A percentile compares a stretch with the other conserved stretches of the same genome.
Evolutionary conservation across 345 rosid genomes (phyloP).

Genomic region (Odontarrhena argentea): DNA sequence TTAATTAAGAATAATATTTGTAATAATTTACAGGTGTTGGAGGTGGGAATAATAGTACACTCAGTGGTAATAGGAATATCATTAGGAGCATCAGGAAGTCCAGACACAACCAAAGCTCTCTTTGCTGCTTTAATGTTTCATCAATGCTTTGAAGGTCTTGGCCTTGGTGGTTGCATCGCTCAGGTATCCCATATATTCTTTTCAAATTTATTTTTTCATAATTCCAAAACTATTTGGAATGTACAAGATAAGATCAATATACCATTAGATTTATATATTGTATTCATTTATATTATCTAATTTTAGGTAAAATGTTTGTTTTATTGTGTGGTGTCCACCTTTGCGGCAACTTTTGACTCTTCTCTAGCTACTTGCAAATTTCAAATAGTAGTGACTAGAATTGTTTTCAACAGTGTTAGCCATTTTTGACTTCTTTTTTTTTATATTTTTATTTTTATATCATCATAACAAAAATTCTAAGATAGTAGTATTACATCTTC

Average conservation of each 20-base stretch:
- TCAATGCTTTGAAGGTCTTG: conserved; percentile 77
- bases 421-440: conserved; percentile 2
- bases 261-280: background rate
- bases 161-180: conserved; percentile 67
- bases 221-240: too few relatives aligned
- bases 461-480: background rate
- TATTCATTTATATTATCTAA: conserved; percentile 21
- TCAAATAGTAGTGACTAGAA: conserved; percentile 8
- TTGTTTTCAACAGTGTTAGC: conserved; percentile 11
- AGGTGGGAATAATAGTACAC: conserved; percentile 71
- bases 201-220: background rate
- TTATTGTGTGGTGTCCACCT: conserved; percentile 7
- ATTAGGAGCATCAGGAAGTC: conserved; percentile 62
- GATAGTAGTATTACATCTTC: too few relatives aligned
- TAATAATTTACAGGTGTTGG: conserved; percentile 48
- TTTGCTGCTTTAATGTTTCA: conserved; percentile 69
- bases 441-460: background rate
- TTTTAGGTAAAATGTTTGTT: conserved; percentile 1
- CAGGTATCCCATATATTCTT: conserved; percentile 43
- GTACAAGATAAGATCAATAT: background rate
- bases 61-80: conserved; percentile 71
- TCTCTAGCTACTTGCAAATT: conserved; percentile 16
- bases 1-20: background rate
- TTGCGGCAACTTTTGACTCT: conserved; percentile 23
- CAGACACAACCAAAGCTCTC: conserved; percentile 49